Evolutionary conservation across 495 filamentous ascomycete species (phyloP).

Genomic region (Halenospora varia): DNA sequence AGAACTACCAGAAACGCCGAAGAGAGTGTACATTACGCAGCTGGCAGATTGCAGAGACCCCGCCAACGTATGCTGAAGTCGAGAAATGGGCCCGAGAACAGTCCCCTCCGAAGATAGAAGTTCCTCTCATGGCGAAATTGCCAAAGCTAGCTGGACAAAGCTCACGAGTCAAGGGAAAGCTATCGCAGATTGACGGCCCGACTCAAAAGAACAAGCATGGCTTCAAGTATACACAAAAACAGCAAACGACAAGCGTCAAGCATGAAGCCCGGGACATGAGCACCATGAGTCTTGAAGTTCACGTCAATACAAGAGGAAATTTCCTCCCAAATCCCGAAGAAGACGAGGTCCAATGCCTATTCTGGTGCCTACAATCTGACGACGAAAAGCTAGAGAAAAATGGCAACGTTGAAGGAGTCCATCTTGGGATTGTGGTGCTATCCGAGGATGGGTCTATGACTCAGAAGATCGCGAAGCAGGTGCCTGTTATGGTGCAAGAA

Average conservation of each 20-base stretch:
- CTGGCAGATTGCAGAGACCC: conserved; percentile 62
- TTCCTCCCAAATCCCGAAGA: conserved; percentile 83
- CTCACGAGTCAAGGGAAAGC: conserved; percentile 30
- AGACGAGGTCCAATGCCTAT: conserved; percentile 85
- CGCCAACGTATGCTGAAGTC: conserved; percentile 72
- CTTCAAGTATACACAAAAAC: conserved; percentile 83
- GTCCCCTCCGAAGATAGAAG: conserved; percentile 1
- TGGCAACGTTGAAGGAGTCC: conserved; percentile 44
- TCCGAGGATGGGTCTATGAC: conserved; percentile 53
- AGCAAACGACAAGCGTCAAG: conserved; percentile 68
- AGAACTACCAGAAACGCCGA: conserved; percentile 43
- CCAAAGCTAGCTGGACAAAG: not conserved
- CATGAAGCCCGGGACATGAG: conserved; percentile 95
- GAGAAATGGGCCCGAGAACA: conserved; percentile 55
- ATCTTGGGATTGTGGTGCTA: conserved; percentile 60
- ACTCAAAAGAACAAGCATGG: conserved; percentile 83
- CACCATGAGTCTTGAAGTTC: conserved; percentile 92
- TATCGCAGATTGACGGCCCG: conserved; percentile 86
- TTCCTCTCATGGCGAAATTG: too few species aligned
- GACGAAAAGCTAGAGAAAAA: conserved; percentile 52
- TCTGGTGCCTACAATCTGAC: conserved; percentile 85
- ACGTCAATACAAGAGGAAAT: conserved; percentile 81
- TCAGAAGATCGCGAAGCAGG: conserved; percentile 45
- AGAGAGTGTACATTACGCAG: conserved; percentile 48
- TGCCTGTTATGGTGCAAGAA: conserved; percentile 58